Evolutionary conservation across 768 basidiomycete genomes (phyloP).

Genomic region (Boletus rex-veris): DNA sequence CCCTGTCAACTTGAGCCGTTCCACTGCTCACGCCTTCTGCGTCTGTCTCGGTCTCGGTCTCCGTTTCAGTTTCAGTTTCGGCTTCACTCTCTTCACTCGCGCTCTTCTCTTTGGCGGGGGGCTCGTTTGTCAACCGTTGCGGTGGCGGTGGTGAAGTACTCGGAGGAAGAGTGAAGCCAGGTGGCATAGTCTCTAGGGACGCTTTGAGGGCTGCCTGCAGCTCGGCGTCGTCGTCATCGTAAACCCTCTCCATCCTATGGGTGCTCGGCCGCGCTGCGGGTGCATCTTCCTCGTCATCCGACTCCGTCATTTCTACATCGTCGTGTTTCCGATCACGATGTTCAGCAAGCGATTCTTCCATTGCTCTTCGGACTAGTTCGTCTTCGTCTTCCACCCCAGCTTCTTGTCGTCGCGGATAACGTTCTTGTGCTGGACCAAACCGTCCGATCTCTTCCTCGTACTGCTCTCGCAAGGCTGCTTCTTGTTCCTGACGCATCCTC

Average conservation of each 20-base stretch:
- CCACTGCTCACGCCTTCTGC: slow-evolving; percentile 7
- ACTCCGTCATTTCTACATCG: slow-evolving; percentile 17
- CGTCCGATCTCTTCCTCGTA: slow-evolving; percentile 42
- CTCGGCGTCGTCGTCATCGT: slow-evolving; percentile 86
- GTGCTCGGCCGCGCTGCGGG: neutral
- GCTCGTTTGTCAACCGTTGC: slow-evolving; percentile 15
- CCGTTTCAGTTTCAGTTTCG: slow-evolving; percentile 33
- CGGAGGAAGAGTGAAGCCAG: slow-evolving; percentile 44
- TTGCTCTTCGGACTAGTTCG: slow-evolving; percentile 48
- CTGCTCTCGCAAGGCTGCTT: slow-evolving; percentile 58
- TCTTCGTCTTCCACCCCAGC: slow-evolving; percentile 46
- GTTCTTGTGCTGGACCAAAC: slow-evolving; percentile 17
- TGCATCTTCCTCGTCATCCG: slow-evolving; percentile 22
- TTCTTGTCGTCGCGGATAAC: slow-evolving; percentile 1
- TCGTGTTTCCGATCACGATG: slow-evolving; percentile 18
- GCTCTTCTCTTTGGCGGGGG: neutral
- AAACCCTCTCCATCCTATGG: slow-evolving; percentile 40
- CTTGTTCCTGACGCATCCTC: slow-evolving; percentile 63
- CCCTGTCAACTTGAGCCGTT: slow-evolving; percentile 19
- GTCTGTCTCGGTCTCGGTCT: slow-evolving; percentile 36
- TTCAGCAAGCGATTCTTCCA: slow-evolving; percentile 26
- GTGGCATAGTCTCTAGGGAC: slow-evolving; percentile 65
- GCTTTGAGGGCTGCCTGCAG: slow-evolving; percentile 86
- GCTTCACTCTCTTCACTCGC: slow-evolving; percentile 18
- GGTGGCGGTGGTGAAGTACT: slow-evolving; percentile 8